phyloP scores from a whole-genome alignment of 305 asterid genomes.

The Solanum hybrid region DNA sequence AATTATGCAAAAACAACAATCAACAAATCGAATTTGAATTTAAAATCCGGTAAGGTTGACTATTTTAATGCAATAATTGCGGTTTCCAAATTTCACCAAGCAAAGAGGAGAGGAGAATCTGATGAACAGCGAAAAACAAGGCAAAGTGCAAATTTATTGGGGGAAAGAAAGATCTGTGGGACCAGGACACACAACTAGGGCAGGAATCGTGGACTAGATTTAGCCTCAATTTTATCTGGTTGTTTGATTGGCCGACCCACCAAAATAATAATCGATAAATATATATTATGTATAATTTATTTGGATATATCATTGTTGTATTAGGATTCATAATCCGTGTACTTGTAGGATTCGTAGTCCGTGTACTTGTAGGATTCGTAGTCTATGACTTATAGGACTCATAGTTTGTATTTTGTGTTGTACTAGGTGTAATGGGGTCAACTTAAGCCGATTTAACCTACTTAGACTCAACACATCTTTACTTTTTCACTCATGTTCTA shows the following conservation, averaged over 20 bases:
- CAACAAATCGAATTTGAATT: background rate
- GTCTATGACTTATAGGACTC: background rate
- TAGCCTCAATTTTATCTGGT: background rate
- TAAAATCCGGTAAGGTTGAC: background rate
- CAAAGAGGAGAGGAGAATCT: background rate
- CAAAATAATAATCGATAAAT: background rate
- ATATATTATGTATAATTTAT: too few species aligned
- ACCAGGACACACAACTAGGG: background rate
- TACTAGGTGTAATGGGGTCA: background rate
- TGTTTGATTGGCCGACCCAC: background rate
- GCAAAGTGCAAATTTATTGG: background rate
- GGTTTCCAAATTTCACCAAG: background rate
- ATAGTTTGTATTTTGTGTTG: too few species aligned
- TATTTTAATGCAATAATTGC: background rate
- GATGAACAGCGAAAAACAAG: background rate
- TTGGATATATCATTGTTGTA: background rate
- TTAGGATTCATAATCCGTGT: background rate
- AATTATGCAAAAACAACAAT: background rate
- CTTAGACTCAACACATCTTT: background rate
- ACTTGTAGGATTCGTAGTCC: too few species aligned
- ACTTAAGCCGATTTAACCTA: background rate
- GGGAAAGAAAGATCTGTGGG: background rate
- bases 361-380: too few species aligned
- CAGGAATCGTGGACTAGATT: background rate
- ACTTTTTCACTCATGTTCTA: background rate